These are phyloP conservation scores for Cercospora citrullina DNA, from an alignment of 2,329 filamentous ascomycete genomes.

Conservation along the genomic window DNA sequence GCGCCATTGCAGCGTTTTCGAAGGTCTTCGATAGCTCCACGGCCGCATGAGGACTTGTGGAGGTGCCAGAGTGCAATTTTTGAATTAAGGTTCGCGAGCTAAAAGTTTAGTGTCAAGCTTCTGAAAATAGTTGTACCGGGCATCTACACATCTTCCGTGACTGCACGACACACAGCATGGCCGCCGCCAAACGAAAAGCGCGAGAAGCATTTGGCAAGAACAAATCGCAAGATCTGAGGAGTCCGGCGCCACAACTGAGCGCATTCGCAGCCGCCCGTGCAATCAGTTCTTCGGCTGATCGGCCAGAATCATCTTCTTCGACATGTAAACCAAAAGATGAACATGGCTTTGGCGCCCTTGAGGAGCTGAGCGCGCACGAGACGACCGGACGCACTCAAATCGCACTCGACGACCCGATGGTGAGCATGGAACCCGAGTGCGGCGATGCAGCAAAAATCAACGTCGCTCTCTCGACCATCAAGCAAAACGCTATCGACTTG, in stretches of 20 bases:
- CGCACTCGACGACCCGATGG: background rate
- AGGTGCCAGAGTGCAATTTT: constrained; percentile 3
- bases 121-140: constrained; percentile 8
- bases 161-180: constrained; percentile 20
- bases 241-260: constrained; percentile 29
- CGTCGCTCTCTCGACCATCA: background rate
- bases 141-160: constrained; percentile 13
- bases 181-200: constrained; percentile 37
- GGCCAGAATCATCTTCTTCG: background rate
- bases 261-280: constrained; percentile 37
- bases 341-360: background rate
- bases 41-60: background rate
- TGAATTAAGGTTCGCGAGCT: constrained; percentile 13
- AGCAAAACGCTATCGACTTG: constrained; percentile 15
- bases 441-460: background rate
- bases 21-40: background rate
- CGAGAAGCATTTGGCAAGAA: constrained; percentile 37
- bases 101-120: background rate
- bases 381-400: background rate
- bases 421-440: background rate
- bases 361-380: background rate
- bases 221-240: constrained; percentile 14
- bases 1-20: constrained; percentile 15
- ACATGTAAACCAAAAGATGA: background rate
- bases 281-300: constrained; percentile 13